phyloP scores from a whole-genome alignment of 2,329 filamentous ascomycete genomes.

The Pestalotiopsis sp. region DNA sequence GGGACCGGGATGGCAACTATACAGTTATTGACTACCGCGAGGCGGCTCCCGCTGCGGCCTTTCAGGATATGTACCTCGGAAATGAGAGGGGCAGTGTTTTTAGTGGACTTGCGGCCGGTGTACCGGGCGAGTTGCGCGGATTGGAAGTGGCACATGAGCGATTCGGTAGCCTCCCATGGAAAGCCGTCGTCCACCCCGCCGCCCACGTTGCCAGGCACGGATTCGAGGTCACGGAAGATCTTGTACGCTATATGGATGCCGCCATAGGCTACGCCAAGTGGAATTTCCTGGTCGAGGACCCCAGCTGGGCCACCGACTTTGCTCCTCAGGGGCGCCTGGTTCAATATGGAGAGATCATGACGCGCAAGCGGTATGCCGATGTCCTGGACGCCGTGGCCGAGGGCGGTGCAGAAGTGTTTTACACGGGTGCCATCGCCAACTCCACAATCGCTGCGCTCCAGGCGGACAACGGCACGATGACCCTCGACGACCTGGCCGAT shows the following conservation, averaged over 20 bases:
- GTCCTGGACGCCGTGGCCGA: constrained; percentile 78
- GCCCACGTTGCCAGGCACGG: constrained; percentile 73
- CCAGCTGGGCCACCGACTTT: constrained; percentile 85
- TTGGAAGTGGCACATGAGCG: constrained; percentile 76
- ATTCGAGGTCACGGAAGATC: constrained; percentile 73
- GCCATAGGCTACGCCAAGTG: constrained; percentile 35
- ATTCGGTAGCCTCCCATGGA: constrained; percentile 72
- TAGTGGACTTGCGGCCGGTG: constrained; percentile 72
- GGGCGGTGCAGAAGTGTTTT: constrained; percentile 73
- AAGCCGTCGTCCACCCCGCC: constrained; percentile 71
- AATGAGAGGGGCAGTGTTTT: constrained; percentile 67
- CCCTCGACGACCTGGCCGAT: constrained; percentile 38
- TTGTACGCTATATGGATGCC: constrained; percentile 70
- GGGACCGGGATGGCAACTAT: constrained; percentile 69
- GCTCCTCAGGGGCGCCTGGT: constrained; percentile 78
- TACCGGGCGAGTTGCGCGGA: constrained; percentile 77
- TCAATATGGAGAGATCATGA: constrained; percentile 75
- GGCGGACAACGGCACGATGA: constrained; percentile 76
- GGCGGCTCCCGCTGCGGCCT: constrained; percentile 79
- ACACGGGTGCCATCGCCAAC: constrained; percentile 71
- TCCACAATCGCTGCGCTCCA: constrained; percentile 72
- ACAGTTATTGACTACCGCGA: constrained; percentile 91
- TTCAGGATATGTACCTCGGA: constrained; percentile 81
- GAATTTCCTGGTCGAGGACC: constrained; percentile 74
- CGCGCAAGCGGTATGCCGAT: constrained; percentile 74